These are phyloP conservation scores for Cryoendolithus antarcticus DNA, from an alignment of 2,329 filamentous ascomycete genomes.

Conservation along the genomic window DNA sequence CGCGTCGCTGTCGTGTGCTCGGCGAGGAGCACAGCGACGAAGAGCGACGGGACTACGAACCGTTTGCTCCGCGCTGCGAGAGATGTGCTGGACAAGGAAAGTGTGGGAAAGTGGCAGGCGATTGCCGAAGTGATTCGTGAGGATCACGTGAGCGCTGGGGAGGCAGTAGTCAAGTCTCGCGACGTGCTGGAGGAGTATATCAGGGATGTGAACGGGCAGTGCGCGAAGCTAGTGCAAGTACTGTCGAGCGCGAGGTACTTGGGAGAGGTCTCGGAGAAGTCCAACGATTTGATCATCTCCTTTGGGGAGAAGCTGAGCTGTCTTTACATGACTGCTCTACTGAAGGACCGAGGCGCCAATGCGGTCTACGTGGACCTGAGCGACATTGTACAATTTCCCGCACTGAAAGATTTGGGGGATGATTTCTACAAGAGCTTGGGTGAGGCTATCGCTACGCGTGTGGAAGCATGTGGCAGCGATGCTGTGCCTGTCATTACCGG, in stretches of 20 bases:
- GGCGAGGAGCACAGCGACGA: slow-evolving; percentile 85
- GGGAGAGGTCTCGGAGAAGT: slow-evolving; percentile 38
- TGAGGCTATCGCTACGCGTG: slow-evolving; percentile 28
- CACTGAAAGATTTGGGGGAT: slow-evolving; percentile 31
- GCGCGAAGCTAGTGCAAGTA: slow-evolving; percentile 66
- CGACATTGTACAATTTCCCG: slow-evolving; percentile 59
- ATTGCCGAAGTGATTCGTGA: slow-evolving; percentile 70
- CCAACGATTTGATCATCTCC: slow-evolving; percentile 66
- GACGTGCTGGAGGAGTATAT: slow-evolving; percentile 43
- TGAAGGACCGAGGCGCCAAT: slow-evolving; percentile 69
- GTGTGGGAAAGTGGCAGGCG: slow-evolving; percentile 46
- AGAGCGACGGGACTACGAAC: slow-evolving; percentile 89
- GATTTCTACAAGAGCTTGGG: slow-evolving; percentile 35
- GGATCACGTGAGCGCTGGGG: slow-evolving; percentile 67
- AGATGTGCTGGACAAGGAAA: slow-evolving; percentile 29
- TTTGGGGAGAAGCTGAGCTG: slow-evolving; percentile 95
- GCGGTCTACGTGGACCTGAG: slow-evolving; percentile 85
- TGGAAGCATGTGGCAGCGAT: slow-evolving; percentile 31
- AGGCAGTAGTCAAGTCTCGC: slow-evolving; percentile 29
- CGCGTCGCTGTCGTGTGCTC: slow-evolving; percentile 91
- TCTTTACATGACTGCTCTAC: slow-evolving; percentile 71
- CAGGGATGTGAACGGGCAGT: slow-evolving; percentile 62
- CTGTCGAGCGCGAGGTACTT: slow-evolving; percentile 49
- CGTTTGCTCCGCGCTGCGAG: slow-evolving; percentile 42
- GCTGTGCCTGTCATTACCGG: slow-evolving; percentile 53